Percentiles rank a stretch among this genome's conserved stretches.
Evolutionary conservation across 768 basidiomycete species (phyloP).

Genomic region (Austroboletus eburneus): DNA sequence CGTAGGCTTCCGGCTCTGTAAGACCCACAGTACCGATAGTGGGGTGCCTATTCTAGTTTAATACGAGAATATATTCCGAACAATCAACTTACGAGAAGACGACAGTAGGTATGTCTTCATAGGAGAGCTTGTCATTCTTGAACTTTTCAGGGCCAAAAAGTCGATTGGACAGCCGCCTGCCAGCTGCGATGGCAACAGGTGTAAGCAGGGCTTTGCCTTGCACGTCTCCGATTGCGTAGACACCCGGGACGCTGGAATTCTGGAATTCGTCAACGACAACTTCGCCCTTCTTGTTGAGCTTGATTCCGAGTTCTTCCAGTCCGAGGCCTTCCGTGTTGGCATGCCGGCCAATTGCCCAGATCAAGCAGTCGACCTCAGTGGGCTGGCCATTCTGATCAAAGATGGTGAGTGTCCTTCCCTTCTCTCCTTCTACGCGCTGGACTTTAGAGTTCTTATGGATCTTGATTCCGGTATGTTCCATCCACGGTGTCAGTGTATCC

Average conservation of each 20-base stretch:
- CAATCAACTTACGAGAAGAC: constrained; percentile 81
- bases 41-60: constrained; percentile 62
- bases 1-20: constrained; percentile 85
- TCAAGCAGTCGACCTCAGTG: constrained; percentile 78
- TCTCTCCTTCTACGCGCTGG: constrained; percentile 67
- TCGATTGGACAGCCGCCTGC: constrained; percentile 81
- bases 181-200: constrained; percentile 97
- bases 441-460: constrained; percentile 79
- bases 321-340: constrained; percentile 77
- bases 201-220: constrained; percentile 90
- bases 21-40: constrained; percentile 94
- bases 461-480: constrained; percentile 91
- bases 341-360: constrained; percentile 95
- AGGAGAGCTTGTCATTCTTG: constrained; percentile 84
- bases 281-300: constrained; percentile 76
- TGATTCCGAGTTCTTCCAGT: constrained; percentile 71
- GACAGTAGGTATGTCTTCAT: constrained; percentile 89
- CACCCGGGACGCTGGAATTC: constrained; percentile 63
- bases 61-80: constrained; percentile 1
- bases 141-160: constrained; percentile 84
- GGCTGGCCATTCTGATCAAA: constrained; percentile 68
- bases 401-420: constrained; percentile 72
- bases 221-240: constrained; percentile 89
- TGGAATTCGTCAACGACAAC: constrained; percentile 90
- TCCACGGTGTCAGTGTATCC: constrained; percentile 83